Evolutionary conservation across 1,284 basidiomycete species (phyloP).

Genomic region (Apiotrichum porosum): DNA sequence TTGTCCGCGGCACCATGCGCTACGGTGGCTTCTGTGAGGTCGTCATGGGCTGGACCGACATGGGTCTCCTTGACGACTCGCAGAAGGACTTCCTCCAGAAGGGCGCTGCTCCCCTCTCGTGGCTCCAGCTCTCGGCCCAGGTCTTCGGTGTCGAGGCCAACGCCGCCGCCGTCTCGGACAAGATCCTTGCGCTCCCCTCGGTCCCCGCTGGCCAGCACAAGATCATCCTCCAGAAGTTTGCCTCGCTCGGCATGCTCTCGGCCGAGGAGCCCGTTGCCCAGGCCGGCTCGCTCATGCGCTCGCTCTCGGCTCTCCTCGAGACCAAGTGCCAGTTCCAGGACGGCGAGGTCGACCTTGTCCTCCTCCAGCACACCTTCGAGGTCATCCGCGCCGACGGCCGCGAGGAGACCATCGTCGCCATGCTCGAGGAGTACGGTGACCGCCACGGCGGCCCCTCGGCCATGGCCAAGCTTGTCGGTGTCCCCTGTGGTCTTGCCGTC

Average conservation of each 20-base stretch:
- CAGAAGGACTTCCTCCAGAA: conserved; percentile 70
- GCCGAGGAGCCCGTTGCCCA: conserved; percentile 58
- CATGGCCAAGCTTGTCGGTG: conserved; percentile 89
- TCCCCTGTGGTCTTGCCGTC: conserved; percentile 90
- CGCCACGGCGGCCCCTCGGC: conserved; percentile 73
- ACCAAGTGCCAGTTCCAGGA: conserved; percentile 84
- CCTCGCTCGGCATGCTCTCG: conserved; percentile 93
- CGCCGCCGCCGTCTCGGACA: conserved; percentile 69
- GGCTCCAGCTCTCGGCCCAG: conserved; percentile 76
- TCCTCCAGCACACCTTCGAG: conserved; percentile 96
- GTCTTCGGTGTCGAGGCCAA: conserved; percentile 67
- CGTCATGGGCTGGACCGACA: conserved; percentile 77
- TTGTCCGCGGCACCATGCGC: conserved; percentile 87
- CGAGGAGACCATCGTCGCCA: conserved; percentile 83
- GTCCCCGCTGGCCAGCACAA: conserved; percentile 69
- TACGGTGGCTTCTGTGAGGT: conserved; percentile 99
- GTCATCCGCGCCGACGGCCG: conserved; percentile 79
- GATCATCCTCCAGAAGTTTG: conserved; percentile 79
- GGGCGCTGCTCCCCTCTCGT: conserved; percentile 59
- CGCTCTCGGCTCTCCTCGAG: conserved; percentile 87
- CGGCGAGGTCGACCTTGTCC: conserved; percentile 91
- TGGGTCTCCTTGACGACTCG: conserved; percentile 78
- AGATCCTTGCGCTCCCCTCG: conserved; percentile 62
- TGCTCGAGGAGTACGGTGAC: conserved; percentile 85
- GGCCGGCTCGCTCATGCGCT: conserved; percentile 83